A percentile compares a stretch with the other conserved stretches of the same genome.
phyloP scores from a whole-genome alignment of 1,284 basidiomycete genomes.

The Malassezia obtusa region DNA sequence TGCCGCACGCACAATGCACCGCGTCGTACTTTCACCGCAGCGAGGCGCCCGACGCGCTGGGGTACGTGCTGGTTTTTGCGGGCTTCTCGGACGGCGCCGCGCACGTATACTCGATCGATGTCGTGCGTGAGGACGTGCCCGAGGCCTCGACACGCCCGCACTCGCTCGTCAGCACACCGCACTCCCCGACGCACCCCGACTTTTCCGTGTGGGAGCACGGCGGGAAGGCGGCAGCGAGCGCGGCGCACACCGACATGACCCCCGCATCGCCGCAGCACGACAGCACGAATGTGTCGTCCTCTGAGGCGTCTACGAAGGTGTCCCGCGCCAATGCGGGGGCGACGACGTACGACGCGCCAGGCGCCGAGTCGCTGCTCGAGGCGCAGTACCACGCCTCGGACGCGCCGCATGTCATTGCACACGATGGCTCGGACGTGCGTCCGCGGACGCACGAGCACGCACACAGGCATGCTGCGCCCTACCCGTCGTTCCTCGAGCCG shows the following conservation, averaged over 20 bases:
- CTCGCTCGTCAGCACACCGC: neutral
- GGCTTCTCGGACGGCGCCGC: conserved; percentile 6
- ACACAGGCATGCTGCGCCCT: neutral
- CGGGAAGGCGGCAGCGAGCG: neutral
- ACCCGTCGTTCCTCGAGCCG: neutral
- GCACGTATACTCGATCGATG: neutral
- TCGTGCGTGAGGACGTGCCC: neutral
- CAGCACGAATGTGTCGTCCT: neutral
- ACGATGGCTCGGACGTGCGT: neutral
- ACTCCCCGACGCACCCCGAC: neutral
- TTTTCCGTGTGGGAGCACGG: neutral
- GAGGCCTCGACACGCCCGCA: neutral
- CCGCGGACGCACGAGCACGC: neutral
- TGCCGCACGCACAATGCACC: neutral
- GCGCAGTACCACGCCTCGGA: conserved; percentile 6
- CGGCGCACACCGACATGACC: neutral
- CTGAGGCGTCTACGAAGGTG: neutral
- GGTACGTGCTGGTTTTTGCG: neutral
- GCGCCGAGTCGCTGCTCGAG: conserved; percentile 12
- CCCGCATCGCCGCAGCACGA: neutral
- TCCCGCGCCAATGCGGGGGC: neutral
- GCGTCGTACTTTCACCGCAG: neutral
- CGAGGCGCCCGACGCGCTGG: neutral
- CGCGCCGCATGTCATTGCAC: neutral
- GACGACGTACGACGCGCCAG: neutral